These are phyloP conservation scores for Perilla frutescens DNA, from an alignment of 257 asterid species.

Conservation along the genomic window DNA sequence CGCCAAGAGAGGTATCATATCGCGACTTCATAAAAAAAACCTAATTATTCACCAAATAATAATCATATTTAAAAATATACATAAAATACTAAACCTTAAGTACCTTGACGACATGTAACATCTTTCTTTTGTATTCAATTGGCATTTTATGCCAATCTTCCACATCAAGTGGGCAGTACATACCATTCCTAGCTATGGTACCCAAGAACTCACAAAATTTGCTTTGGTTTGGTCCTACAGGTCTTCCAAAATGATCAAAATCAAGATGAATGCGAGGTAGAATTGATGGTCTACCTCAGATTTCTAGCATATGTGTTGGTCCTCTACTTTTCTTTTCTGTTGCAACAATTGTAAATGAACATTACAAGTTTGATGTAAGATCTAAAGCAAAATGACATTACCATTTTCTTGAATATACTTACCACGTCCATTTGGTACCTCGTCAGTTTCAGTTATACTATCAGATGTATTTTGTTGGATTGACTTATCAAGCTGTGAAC, in stretches of 20 bases:
- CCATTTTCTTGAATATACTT: too few species aligned
- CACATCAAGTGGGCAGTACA: too few species aligned
- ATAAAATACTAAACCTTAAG: not conserved
- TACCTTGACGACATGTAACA: slow-evolving; percentile 4
- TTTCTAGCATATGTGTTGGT: slow-evolving; percentile 5
- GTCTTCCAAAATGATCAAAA: slow-evolving; percentile 14
- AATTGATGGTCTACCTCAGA: slow-evolving; percentile 23
- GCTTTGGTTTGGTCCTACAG: not conserved
- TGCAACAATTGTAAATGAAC: too few species aligned
- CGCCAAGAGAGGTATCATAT: not conserved
- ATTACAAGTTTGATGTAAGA: too few species aligned
- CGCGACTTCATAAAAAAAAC: not conserved
- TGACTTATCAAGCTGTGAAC: too few species aligned
- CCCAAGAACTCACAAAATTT: not conserved
- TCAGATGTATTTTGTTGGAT: too few species aligned
- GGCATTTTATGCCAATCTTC: too few species aligned
- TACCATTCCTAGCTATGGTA: too few species aligned
- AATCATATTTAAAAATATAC: not conserved
- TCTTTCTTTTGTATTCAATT: not conserved
- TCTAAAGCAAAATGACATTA: too few species aligned
- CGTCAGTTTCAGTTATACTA: too few species aligned
- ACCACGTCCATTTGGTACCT: too few species aligned
- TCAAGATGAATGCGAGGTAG: slow-evolving; percentile 11
- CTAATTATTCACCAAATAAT: not conserved
- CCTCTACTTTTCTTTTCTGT: slow-evolving; percentile 1